These are phyloP conservation scores for Myxozyma melibiosi DNA, from an alignment of 805 yeast genomes.

Conservation along the genomic window DNA sequence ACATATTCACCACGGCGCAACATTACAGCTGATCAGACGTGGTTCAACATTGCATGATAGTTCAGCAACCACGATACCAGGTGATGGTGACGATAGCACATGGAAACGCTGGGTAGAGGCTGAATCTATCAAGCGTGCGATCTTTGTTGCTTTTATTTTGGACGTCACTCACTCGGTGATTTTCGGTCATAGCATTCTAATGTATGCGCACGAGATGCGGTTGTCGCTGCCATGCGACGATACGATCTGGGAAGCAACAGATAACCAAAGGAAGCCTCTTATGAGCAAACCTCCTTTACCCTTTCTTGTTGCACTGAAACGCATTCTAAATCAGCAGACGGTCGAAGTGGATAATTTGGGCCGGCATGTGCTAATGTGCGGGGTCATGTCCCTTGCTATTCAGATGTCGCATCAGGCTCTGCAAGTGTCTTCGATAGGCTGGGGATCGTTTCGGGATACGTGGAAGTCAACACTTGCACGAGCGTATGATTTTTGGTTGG, in stretches of 20 bases:
- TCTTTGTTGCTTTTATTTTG: constrained; percentile 77
- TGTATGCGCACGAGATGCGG: constrained; percentile 63
- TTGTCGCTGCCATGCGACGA: constrained; percentile 66
- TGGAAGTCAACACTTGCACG: constrained; percentile 74
- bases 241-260: constrained; percentile 52
- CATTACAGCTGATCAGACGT: constrained; percentile 74
- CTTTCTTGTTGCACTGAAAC: constrained; percentile 61
- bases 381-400: constrained; percentile 64
- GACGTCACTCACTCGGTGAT: constrained; percentile 78
- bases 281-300: constrained; percentile 39
- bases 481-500: constrained; percentile 70
- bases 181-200: constrained; percentile 67
- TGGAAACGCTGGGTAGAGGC: constrained; percentile 75
- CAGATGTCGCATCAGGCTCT: constrained; percentile 73
- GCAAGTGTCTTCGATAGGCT: constrained; percentile 55
- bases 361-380: constrained; percentile 64
- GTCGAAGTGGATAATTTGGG: constrained; percentile 59
- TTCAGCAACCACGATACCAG: constrained; percentile 10
- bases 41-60: constrained; percentile 58
- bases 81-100: constrained; percentile 39
- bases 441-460: constrained; percentile 46
- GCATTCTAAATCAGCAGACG: constrained; percentile 54
- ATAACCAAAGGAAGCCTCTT: constrained; percentile 28
- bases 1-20: constrained; percentile 84
- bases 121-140: constrained; percentile 75